These are phyloP conservation scores for Mucor racemosus DNA, from an alignment of 371 early-diverging fungal species.

Conservation along the genomic window DNA sequence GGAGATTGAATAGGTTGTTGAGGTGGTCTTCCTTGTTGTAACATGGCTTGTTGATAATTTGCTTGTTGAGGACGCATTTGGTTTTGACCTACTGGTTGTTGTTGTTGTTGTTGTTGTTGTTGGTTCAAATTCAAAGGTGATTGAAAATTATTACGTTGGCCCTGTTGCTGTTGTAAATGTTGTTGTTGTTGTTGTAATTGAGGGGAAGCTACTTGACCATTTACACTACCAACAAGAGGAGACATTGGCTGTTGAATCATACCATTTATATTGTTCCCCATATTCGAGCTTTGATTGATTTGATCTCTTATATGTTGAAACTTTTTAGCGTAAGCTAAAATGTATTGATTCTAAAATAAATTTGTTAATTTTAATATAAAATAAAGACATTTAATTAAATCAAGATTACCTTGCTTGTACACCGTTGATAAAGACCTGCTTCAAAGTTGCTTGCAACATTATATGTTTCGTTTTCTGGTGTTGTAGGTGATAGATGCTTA, in stretches of 20 bases:
- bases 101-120: conserved; percentile 22
- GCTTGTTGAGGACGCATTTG: conserved; percentile 27
- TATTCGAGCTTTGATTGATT: conserved; percentile 21
- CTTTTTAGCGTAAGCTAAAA: conserved; percentile 41
- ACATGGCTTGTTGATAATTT: conserved; percentile 22
- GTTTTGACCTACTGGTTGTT: conserved; percentile 25
- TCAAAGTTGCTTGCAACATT: conserved; percentile 50
- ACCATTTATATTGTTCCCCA: conserved; percentile 15
- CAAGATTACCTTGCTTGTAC: conserved; percentile 47
- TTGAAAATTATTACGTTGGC: conserved; percentile 19
- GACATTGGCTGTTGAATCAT: conserved; percentile 38
- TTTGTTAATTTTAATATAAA: not conserved
- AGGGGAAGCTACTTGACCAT: conserved; percentile 53
- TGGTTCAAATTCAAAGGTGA: conserved; percentile 31
- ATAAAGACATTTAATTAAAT: not conserved
- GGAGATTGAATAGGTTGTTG: conserved; percentile 24
- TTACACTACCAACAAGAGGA: conserved; percentile 35
- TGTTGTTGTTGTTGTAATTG: conserved; percentile 22
- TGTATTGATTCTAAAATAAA: conserved; percentile 46
- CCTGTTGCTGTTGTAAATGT: conserved; percentile 11
- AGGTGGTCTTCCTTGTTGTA: conserved; percentile 37
- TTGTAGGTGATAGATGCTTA: conserved; percentile 39
- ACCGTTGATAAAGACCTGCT: conserved; percentile 37
- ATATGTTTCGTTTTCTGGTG: conserved; percentile 44
- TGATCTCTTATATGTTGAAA: conserved; percentile 40